Evolutionary conservation across 306 rosid genomes (phyloP), one percentile per base, ranked within the genome.

Genomic region (Crataegus laevigata): DNA sequence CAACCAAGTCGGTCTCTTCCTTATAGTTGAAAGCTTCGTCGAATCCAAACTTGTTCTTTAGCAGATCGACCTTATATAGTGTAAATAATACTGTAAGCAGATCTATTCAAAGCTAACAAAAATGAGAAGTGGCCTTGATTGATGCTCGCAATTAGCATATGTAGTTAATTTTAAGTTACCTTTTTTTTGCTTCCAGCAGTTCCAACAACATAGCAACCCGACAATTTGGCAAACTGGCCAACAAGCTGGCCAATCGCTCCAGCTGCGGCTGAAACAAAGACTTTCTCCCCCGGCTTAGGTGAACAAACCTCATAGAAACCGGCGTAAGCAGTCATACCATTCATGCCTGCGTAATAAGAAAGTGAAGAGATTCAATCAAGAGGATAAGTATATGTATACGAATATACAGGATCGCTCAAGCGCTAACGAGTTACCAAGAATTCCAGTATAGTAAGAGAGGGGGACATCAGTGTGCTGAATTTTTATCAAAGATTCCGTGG

Each of bases 381-480:
- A n/a, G 18, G 10, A n/a, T n/a, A 58, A n/a, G 17, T n/a, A 1
- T 10, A 11, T n/a, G 15, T 58, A 12, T 12, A 12, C 15, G 18
- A 12, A 47, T 15, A 47, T 14, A 22, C 11, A 8, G 40, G 40
- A 36, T 7, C 40, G 40, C 40, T 36, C 40, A 34, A 34, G 38
- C 8, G 38, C 38, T 8, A 11, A 26, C 1, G 4, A 1, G 54
- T 66, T 82, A 89, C 91, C 94, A 34, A 90, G 92, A 70, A 88
- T 77, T 70, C 92, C 92, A 45, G 92, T 84, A 71, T 90, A 90
- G 32, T 88, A 74, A 13, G 90, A 82, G 30, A 90, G 85, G 24
- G 96, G 96, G 17, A 90, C 87, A 71, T 88, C 86, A 38, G 85
- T 81, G 61, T 85, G 81, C 1, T 82, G 84, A 43, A 87, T 88